Conservation (phyloP, 345 rosid genomes). For the Heritiera littoralis region DNA sequence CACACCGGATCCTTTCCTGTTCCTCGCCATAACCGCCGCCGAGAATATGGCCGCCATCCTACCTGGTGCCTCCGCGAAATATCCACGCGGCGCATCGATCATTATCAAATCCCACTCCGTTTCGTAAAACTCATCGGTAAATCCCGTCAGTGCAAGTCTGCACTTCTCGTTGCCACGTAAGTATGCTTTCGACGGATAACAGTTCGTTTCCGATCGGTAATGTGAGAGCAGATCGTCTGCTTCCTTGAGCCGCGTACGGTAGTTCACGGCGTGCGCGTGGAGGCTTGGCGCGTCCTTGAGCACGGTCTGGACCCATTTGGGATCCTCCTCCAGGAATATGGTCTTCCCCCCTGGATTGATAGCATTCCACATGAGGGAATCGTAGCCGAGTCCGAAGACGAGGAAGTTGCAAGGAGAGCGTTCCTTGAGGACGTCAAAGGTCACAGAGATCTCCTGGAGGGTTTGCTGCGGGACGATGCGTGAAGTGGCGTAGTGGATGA, state of each 20-base stretch:
- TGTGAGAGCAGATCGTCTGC: constrained; percentile 44
- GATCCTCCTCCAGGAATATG: constrained; percentile 74
- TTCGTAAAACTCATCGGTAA: constrained; percentile 78
- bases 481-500: constrained; percentile 75
- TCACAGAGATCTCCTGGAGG: constrained; percentile 49
- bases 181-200: constrained; percentile 52
- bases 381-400: constrained; percentile 71
- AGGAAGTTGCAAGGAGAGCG: constrained; percentile 69
- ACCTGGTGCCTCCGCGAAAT: constrained; percentile 66
- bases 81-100: constrained; percentile 83
- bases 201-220: constrained; percentile 44
- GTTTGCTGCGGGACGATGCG: constrained; percentile 58
- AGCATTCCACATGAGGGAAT: constrained; percentile 77
- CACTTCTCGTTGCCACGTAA: constrained; percentile 60
- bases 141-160: constrained; percentile 56
- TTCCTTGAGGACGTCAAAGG: constrained; percentile 48
- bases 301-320: constrained; percentile 56
- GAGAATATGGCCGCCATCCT: constrained; percentile 84
- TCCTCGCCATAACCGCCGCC: constrained; percentile 73
- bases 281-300: constrained; percentile 50
- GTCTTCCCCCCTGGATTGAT: constrained; percentile 76
- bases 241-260: constrained; percentile 62
- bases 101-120: constrained; percentile 84
- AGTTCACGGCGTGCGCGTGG: constrained; percentile 62
- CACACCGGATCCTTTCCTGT: constrained; percentile 62